Percentiles rank a stretch among this genome's conserved stretches.
These are phyloP conservation scores for Vitis rotundifolia DNA, from an alignment of 164 flowering plant species.

Conservation along the genomic window DNA sequence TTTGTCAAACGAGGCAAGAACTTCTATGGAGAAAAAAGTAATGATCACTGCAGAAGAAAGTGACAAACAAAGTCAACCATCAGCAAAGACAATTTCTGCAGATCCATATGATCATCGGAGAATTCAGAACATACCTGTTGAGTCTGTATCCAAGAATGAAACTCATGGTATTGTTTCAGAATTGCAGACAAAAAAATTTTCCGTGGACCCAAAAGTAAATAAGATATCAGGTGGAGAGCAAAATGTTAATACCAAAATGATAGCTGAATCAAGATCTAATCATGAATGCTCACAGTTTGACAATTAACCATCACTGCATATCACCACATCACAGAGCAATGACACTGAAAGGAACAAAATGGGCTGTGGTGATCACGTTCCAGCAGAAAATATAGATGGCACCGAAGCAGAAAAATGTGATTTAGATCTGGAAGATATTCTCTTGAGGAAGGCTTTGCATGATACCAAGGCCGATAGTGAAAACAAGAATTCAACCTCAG, in stretches of 20 bases:
- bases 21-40: constrained; percentile 22
- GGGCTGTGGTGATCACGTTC: constrained; percentile 11
- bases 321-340: constrained; percentile 12
- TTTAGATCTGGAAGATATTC: constrained; percentile 17
- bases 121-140: constrained; percentile 18
- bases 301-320: constrained; percentile 13
- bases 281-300: constrained; percentile 13
- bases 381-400: constrained; percentile 4
- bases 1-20: constrained; percentile 15
- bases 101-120: constrained; percentile 22
- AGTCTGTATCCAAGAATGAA: constrained; percentile 18
- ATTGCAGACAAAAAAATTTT: constrained; percentile 19
- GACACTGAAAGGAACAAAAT: constrained; percentile 9
- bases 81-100: constrained; percentile 14
- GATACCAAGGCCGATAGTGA: constrained; percentile 11
- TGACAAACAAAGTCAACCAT: constrained; percentile 13
- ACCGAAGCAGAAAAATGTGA: constrained; percentile 18
- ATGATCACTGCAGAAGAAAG: constrained; percentile 17
- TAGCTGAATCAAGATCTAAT: constrained; percentile 9
- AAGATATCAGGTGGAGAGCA: constrained; percentile 20
- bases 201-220: constrained; percentile 14
- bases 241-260: constrained; percentile 12
- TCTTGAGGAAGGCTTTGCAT: constrained; percentile 13
- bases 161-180: constrained; percentile 24
- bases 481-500: constrained; percentile 17